These are phyloP conservation scores for Kurtzmaniella fragi DNA, from an alignment of 805 yeast species.

Conservation along the genomic window DNA sequence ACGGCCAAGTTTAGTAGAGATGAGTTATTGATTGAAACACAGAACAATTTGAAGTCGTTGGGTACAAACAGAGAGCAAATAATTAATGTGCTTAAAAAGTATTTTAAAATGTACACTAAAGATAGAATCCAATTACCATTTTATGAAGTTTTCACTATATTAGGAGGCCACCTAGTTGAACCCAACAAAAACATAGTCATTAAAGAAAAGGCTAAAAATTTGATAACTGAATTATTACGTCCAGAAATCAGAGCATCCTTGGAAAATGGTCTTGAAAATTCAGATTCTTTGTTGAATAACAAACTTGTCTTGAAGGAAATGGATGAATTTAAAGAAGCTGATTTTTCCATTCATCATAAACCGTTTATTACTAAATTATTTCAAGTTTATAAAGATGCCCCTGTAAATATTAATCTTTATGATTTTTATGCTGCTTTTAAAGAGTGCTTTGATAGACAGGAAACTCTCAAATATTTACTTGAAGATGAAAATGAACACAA, in stretches of 20 bases:
- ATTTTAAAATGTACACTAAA: constrained; percentile 2
- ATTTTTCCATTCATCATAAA: constrained; percentile 1
- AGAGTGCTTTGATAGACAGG: constrained; percentile 34
- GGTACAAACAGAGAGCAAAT: neutral
- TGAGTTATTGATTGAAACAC: neutral
- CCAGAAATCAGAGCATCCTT: constrained; percentile 29
- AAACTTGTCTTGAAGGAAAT: constrained; percentile 8
- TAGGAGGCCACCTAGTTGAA: constrained; percentile 21
- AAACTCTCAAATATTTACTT: constrained; percentile 11
- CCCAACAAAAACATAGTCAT: constrained; percentile 11
- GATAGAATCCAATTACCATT: constrained; percentile 18
- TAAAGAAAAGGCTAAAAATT: constrained; percentile 34
- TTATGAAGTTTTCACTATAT: constrained; percentile 40
- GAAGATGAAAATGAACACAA: neutral
- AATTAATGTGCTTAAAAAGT: neutral
- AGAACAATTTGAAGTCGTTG: neutral
- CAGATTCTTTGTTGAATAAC: constrained; percentile 16
- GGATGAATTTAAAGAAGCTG: neutral
- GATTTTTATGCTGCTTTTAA: constrained; percentile 64
- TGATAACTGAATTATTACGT: constrained; percentile 33
- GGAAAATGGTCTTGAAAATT: constrained; percentile 28
- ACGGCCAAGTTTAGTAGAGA: neutral
- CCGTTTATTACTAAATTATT: constrained; percentile 58
- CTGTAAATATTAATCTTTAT: constrained; percentile 57
- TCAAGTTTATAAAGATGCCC: constrained; percentile 74